phyloP scores from a whole-genome alignment of 2,329 filamentous ascomycete species.

The Talaromyces sp. region DNA sequence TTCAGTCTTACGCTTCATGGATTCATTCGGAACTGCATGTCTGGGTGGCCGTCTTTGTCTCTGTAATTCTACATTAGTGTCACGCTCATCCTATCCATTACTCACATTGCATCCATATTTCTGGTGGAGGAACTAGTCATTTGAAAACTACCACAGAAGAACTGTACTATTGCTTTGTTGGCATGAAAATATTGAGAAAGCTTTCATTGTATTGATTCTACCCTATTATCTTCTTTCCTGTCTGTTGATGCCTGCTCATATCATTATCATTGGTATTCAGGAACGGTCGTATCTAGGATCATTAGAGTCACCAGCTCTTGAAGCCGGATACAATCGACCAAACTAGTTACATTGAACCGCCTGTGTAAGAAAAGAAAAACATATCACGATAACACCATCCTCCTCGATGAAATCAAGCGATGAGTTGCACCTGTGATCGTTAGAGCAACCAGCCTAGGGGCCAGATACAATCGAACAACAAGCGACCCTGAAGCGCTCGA shows the following conservation, averaged over 20 bases:
- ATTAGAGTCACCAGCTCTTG: constrained; percentile 4
- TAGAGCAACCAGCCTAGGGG: background rate
- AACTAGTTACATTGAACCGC: background rate
- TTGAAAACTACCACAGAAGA: background rate
- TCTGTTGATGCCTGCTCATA: background rate
- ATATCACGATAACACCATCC: background rate
- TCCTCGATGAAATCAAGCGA: background rate
- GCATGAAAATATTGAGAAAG: background rate
- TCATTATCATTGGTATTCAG: constrained; percentile 2
- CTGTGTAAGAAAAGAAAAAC: background rate
- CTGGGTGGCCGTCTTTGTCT: constrained; percentile 1
- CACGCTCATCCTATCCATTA: background rate
- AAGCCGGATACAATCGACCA: constrained; percentile 6
- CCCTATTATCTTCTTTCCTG: no score
- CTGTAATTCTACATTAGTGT: background rate
- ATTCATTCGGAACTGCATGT: constrained; percentile 16
- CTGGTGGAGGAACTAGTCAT: background rate
- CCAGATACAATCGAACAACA: background rate
- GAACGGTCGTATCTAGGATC: background rate
- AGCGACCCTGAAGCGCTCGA: background rate
- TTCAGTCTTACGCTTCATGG: background rate
- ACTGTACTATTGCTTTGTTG: background rate
- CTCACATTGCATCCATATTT: background rate
- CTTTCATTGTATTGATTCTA: background rate
- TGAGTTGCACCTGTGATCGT: background rate